Evolutionary conservation across 164 flowering plant genomes (phyloP).

Genomic region (Chimonanthus praecox): DNA sequence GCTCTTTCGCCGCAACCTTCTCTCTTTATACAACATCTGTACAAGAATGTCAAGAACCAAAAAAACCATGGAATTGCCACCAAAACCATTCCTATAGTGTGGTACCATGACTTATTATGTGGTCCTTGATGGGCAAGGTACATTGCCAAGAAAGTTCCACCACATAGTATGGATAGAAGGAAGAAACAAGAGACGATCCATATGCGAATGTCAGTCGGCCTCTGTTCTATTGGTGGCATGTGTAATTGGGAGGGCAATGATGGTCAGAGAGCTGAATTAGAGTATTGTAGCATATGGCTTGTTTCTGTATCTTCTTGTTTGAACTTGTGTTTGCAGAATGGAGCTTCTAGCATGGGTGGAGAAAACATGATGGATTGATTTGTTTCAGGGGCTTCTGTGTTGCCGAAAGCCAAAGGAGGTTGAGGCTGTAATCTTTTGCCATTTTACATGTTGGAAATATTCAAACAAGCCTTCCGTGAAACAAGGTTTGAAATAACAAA

Average conservation of each 20-base stretch:
- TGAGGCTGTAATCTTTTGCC: not conserved
- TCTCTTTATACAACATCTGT: slow-evolving; percentile 1
- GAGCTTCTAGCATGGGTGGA: not conserved
- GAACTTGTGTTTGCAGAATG: not conserved
- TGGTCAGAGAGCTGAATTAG: not conserved
- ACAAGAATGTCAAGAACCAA: not conserved
- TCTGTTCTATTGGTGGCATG: not conserved
- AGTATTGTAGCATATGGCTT: not conserved
- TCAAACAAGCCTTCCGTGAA: not conserved
- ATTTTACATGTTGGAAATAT: not conserved
- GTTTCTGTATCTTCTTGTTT: not conserved
- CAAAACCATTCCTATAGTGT: not conserved
- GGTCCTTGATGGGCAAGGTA: not conserved
- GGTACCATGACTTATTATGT: not conserved
- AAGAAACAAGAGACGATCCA: slow-evolving; percentile 5
- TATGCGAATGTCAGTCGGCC: slow-evolving; percentile 2
- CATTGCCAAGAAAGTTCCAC: slow-evolving; percentile 1
- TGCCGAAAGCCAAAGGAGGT: not conserved
- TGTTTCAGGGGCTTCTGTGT: not conserved
- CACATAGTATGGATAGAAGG: not conserved
- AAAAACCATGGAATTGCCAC: slow-evolving; percentile 7
- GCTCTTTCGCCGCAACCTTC: not conserved
- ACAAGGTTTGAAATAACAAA: not conserved
- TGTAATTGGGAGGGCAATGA: not conserved
- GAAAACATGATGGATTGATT: not conserved